Conservation (phyloP, 2,329 filamentous ascomycete genomes). For the Penicillium glabrum region DNA sequence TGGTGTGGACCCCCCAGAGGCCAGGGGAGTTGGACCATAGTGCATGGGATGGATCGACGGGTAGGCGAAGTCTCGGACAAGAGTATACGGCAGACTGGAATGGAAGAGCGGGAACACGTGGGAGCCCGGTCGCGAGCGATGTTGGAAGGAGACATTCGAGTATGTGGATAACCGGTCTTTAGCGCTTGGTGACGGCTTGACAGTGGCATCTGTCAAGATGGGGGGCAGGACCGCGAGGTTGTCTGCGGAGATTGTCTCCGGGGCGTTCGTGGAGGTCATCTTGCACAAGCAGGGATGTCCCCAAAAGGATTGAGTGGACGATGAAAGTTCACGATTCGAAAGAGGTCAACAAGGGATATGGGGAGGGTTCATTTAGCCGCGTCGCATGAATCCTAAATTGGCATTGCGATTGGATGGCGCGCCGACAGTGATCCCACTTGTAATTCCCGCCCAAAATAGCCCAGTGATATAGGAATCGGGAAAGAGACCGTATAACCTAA, state of each 20-base stretch:
- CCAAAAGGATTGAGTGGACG: slow-evolving; percentile 12
- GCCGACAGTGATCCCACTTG: slow-evolving; percentile 19
- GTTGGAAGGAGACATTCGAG: slow-evolving; percentile 65
- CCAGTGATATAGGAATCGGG: neutral
- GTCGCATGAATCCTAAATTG: slow-evolving; percentile 30
- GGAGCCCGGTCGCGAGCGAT: slow-evolving; percentile 75
- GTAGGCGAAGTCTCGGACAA: slow-evolving; percentile 96
- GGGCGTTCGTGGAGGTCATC: slow-evolving; percentile 36
- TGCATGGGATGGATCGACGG: slow-evolving; percentile 79
- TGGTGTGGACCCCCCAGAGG: slow-evolving; percentile 80
- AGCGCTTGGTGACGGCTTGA: slow-evolving; percentile 71
- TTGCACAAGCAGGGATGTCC: slow-evolving; percentile 26
- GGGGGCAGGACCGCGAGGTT: slow-evolving; percentile 43
- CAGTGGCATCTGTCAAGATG: slow-evolving; percentile 51
- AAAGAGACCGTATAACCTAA: neutral
- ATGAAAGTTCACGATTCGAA: slow-evolving; percentile 20
- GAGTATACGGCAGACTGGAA: slow-evolving; percentile 81
- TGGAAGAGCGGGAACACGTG: slow-evolving; percentile 79
- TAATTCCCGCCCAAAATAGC: slow-evolving; percentile 10
- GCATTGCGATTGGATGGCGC: slow-evolving; percentile 33
- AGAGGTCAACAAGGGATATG: slow-evolving; percentile 18
- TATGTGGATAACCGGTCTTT: slow-evolving; percentile 83
- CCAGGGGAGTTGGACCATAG: slow-evolving; percentile 83
- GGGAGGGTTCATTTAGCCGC: slow-evolving; percentile 24
- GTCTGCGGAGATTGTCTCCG: slow-evolving; percentile 28